Base-by-base conservation (phyloP, 1,284 basidiomycete species). In the Coniferiporia sulphurascens region DNA sequence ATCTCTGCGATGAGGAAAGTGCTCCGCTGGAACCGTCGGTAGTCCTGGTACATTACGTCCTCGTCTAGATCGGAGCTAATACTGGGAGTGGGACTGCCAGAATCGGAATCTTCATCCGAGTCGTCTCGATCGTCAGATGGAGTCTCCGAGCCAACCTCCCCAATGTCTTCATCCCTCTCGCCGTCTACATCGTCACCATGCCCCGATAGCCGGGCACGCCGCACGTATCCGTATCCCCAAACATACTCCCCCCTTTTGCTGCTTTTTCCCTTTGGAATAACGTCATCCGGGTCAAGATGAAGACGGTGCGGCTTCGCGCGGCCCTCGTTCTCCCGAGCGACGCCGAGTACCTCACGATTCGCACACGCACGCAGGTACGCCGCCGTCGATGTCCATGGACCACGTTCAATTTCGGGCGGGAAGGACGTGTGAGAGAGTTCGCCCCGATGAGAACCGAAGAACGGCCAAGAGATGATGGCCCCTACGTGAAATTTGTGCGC, bases 401-500 rank as follows among this genome's bases (percentile, higher is more conserved):
- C 90, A 19, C 89, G 84, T 65, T 89, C 77, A 46, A 92, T 77
- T 65, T 89, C 87, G 21, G 76, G 73, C 1, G 87, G 82, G 65
- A 64, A 60, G 34, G 57, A 50, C 0, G 58, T 56, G 38, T 88
- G 85, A 0, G 73, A 66, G 19, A 90, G 78, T 59, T 87, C 84
- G 34, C 89, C 89, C 38, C 90, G 80, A 65, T 86, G 83, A 7
- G 86, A 86, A 48, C 89, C 89, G 69, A 92, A 92, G 77, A 92
- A 92, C 1, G 89, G 86, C 89, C 90, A 92, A 2, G 89, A 90
- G 58, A 92, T 81, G 66, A 92, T 91, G 6, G 86, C 86, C 1
- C 89, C 89, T 44, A 91, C 76, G 58, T 85, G 81, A 69, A 80
- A 83, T 32, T 27, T 45, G 17, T 35, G 56, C 44, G 44, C 44